Percentiles rank a stretch among this genome's conserved stretches.
These are phyloP conservation scores for Blastobotrys malaysiensis DNA, from an alignment of 1,139 yeast genomes.

Conservation along the genomic window DNA sequence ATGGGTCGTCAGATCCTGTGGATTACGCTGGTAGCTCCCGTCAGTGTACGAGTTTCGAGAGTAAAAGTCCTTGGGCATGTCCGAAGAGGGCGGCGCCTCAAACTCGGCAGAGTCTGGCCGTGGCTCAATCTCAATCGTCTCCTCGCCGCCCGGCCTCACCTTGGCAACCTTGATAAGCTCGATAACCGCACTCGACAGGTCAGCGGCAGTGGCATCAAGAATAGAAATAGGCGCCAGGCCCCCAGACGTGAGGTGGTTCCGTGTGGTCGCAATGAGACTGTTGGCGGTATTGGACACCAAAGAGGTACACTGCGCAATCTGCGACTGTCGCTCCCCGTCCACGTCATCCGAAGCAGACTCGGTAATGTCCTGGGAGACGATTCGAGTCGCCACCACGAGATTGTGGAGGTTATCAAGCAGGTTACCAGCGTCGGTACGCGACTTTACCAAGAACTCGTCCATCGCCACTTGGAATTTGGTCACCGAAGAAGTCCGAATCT, in stretches of 20 bases:
- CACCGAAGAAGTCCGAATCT: conserved; percentile 24
- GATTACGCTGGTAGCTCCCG: background rate
- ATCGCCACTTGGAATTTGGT: conserved; percentile 30
- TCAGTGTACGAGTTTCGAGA: background rate
- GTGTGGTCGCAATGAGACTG: conserved; percentile 70
- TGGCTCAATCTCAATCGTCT: conserved; percentile 8
- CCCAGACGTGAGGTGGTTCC: conserved; percentile 66
- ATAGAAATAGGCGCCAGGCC: conserved; percentile 65
- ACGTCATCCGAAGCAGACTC: conserved; percentile 29
- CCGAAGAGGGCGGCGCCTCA: background rate
- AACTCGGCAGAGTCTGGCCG: conserved; percentile 11
- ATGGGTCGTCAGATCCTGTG: background rate
- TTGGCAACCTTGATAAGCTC: conserved; percentile 59
- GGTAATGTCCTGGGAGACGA: conserved; percentile 35
- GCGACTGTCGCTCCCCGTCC: conserved; percentile 20
- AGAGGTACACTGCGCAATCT: conserved; percentile 28
- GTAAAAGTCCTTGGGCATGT: background rate
- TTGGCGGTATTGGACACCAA: conserved; percentile 65
- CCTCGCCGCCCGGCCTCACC: conserved; percentile 30
- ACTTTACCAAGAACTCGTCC: conserved; percentile 31
- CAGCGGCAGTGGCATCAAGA: conserved; percentile 74
- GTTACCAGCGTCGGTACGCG: conserved; percentile 24
- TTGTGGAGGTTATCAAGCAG: conserved; percentile 31
- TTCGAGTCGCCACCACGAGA: conserved; percentile 35
- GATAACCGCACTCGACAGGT: conserved; percentile 66